A percentile compares a stretch with the other conserved stretches of the same genome.
Evolutionary conservation across 2,329 filamentous ascomycete species (phyloP).

Genomic region (Colletotrichum orchidophilum): DNA sequence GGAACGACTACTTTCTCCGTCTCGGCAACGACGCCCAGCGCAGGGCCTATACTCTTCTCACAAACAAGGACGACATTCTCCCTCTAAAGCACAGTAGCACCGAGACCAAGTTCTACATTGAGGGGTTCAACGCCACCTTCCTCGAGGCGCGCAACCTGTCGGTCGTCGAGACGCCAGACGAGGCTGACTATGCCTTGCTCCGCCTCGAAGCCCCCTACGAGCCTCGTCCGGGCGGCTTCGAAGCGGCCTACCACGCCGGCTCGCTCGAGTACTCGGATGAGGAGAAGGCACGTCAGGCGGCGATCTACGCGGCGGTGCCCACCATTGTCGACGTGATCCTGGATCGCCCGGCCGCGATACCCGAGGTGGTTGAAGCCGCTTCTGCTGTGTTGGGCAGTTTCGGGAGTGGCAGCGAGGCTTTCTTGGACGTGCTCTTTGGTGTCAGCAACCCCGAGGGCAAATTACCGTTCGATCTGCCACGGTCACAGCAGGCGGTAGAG

Average conservation of each 20-base stretch:
- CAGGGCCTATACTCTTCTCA: slow-evolving; percentile 40
- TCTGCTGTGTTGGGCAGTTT: slow-evolving; percentile 52
- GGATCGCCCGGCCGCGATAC: slow-evolving; percentile 51
- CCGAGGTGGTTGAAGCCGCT: slow-evolving; percentile 50
- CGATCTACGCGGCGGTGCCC: slow-evolving; percentile 49
- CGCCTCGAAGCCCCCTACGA: slow-evolving; percentile 50
- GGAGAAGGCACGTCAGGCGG: slow-evolving; percentile 38
- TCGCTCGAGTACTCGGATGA: slow-evolving; percentile 49
- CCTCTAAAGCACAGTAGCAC: slow-evolving; percentile 33
- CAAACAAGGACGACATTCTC: slow-evolving; percentile 37
- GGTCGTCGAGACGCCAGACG: slow-evolving; percentile 46
- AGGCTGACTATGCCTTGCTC: slow-evolving; percentile 53
- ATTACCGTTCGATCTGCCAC: slow-evolving; percentile 57
- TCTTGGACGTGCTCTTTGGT: slow-evolving; percentile 54
- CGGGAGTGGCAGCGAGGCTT: slow-evolving; percentile 50
- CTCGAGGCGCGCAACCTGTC: slow-evolving; percentile 40
- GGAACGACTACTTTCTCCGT: slow-evolving; percentile 51
- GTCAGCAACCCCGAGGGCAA: slow-evolving; percentile 49
- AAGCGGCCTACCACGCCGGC: slow-evolving; percentile 49
- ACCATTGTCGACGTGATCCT: slow-evolving; percentile 56
- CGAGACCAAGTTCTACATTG: slow-evolving; percentile 36
- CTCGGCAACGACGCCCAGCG: slow-evolving; percentile 38
- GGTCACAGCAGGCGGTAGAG: slow-evolving; percentile 53
- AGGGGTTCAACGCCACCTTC: slow-evolving; percentile 27
- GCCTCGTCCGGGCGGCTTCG: slow-evolving; percentile 51